phyloP scores from a whole-genome alignment of 2,329 filamentous ascomycete species.

The Colletotrichum zoysiae region DNA sequence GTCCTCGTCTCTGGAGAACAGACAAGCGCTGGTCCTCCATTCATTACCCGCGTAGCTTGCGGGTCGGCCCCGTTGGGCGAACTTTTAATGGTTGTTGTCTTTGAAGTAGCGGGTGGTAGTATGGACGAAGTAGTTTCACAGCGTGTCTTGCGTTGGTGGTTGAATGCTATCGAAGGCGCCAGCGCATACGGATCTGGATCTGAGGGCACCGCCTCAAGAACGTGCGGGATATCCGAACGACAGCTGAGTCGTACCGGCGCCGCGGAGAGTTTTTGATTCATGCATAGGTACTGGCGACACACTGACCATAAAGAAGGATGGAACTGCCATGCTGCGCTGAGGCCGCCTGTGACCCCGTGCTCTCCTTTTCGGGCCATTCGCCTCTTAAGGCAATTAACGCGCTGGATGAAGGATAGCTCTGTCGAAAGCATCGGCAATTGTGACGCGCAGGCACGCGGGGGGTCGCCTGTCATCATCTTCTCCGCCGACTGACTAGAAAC shows the following conservation, averaged over 20 bases:
- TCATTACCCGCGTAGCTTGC: background rate
- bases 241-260: background rate
- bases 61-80: background rate
- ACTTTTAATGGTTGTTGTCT: background rate
- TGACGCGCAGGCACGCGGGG: constrained; percentile 1
- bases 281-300: background rate
- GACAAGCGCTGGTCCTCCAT: background rate
- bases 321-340: background rate
- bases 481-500: background rate
- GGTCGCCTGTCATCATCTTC: constrained; percentile 9
- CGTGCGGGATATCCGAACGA: background rate
- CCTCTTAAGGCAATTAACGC: background rate
- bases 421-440: constrained; percentile 22
- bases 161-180: background rate
- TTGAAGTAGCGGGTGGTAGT: background rate
- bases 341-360: background rate
- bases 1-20: background rate
- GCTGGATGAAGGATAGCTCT: background rate
- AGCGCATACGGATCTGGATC: background rate
- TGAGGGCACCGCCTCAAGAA: background rate
- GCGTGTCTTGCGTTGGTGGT: background rate
- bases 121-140: background rate
- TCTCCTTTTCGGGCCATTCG: constrained; percentile 9
- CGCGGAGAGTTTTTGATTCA: too few species aligned
- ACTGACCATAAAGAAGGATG: background rate